Percentiles rank a stretch among this genome's conserved stretches.
Conservation (phyloP, 2,329 filamentous ascomycete genomes). For the Neonectria sp. region DNA sequence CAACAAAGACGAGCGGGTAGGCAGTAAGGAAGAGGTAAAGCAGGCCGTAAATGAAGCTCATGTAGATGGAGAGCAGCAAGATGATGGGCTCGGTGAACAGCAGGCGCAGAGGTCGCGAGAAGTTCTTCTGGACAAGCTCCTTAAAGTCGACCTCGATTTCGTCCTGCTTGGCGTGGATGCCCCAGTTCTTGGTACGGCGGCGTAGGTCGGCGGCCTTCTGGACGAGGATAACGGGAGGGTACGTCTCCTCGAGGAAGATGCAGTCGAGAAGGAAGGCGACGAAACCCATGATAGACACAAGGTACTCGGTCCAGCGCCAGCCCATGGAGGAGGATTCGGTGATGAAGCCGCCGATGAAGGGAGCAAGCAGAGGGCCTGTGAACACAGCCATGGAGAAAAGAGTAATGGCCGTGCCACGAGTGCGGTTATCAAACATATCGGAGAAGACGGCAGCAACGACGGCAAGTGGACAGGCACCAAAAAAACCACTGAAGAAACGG, state of each 20-base stretch:
- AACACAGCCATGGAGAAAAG: slow-evolving; percentile 69
- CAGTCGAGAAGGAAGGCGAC: slow-evolving; percentile 71
- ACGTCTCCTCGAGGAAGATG: slow-evolving; percentile 78
- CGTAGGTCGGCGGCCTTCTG: slow-evolving; percentile 73
- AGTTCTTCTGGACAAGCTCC: slow-evolving; percentile 77
- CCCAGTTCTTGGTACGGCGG: slow-evolving; percentile 77
- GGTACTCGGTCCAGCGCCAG: slow-evolving; percentile 83
- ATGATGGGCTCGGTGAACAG: slow-evolving; percentile 80
- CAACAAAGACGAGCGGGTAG: slow-evolving; percentile 85
- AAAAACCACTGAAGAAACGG: slow-evolving; percentile 82
- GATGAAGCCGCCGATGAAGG: slow-evolving; percentile 80
- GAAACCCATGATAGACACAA: slow-evolving; percentile 75
- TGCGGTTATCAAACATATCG: slow-evolving; percentile 79
- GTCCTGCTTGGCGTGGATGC: slow-evolving; percentile 80
- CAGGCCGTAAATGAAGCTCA: slow-evolving; percentile 82
- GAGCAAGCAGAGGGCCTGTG: slow-evolving; percentile 76
- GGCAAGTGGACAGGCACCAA: slow-evolving; percentile 78
- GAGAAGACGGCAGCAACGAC: slow-evolving; percentile 80
- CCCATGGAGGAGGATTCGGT: slow-evolving; percentile 72
- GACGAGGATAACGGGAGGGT: slow-evolving; percentile 77
- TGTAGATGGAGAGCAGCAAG: slow-evolving; percentile 77
- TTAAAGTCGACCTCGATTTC: slow-evolving; percentile 77
- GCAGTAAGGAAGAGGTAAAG: slow-evolving; percentile 90
- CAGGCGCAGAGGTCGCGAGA: slow-evolving; percentile 75
- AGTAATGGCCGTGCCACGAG: slow-evolving; percentile 66